Evolutionary conservation across 2,329 filamentous ascomycete genomes (phyloP), one percentile per base, ranked within the genome.

Genomic region (Aspergillus luchuensis): DNA sequence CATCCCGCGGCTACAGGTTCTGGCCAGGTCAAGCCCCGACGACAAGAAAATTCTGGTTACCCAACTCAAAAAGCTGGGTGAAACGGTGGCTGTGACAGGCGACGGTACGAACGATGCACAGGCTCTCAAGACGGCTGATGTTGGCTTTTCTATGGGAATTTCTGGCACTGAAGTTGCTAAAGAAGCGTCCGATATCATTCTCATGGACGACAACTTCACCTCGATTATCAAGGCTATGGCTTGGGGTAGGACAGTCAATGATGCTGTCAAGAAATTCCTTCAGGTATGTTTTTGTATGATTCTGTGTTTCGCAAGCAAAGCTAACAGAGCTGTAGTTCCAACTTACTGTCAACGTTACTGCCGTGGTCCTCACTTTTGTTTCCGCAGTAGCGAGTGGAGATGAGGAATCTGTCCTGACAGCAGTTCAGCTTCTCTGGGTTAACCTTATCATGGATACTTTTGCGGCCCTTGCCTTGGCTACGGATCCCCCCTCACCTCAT

Each of bases 131-230:
- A 88, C 88, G 69, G 91, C 91, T 6, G 90, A 94, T 71, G 89
- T 94, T 52, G 91, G 91, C 25, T 93, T 94, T 76, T 91, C 90
- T 17, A 94, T 94, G 91, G 91, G 91, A 66, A 91, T 93, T 56
- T 85, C 90, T 13, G 91, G 91, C 63, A 93, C 91, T 0, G 91
- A 93, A 74, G 90, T 94, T 41, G 91, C 91, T 49, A 93, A 93
- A 76, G 90, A 94, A 76, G 91, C 91, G 1, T 93, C 91, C 7
- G 89, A 90, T 39, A 94, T 94, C 63, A 92, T 94, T 68, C 81
- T 94, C 13, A 92, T 93, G 90, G 91, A 93, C 72, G 91, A 94
- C 76, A 93, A 93, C 78, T 94, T 94, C 76, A 84, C 87, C 28
- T 92, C 90, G n/a, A 94, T 93, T 63, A 89, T 94, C 65, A 92